Evolutionary conservation across 2,329 filamentous ascomycete species (phyloP).

Genomic region (Trichoderma guizhouense): DNA sequence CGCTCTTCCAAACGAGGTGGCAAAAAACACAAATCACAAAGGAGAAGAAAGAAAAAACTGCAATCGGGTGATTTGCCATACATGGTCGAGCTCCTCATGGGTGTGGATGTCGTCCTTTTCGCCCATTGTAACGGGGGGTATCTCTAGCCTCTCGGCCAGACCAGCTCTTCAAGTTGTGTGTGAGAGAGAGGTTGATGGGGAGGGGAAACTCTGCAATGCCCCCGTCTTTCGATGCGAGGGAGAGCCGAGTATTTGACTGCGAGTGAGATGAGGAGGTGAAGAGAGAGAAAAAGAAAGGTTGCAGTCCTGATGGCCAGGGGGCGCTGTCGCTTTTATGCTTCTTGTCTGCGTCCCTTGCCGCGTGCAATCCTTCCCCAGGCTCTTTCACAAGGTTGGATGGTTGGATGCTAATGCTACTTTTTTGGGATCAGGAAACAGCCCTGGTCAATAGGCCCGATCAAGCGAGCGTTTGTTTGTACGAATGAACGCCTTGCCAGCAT

Average conservation of each 20-base stretch:
- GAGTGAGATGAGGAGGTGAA: neutral
- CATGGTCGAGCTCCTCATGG: slow-evolving; percentile 11
- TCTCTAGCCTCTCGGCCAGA: slow-evolving; percentile 3
- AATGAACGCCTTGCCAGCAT: neutral
- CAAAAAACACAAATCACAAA: neutral
- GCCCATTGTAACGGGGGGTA: slow-evolving; percentile 1
- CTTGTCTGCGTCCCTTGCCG: neutral
- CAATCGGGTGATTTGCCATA: neutral
- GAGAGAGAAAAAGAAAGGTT: neutral
- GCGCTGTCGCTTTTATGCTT: slow-evolving; percentile 5
- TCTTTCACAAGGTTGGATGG: neutral
- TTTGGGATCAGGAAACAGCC: neutral
- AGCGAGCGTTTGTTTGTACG: neutral
- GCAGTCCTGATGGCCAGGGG: neutral
- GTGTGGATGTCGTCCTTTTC: slow-evolving; percentile 4
- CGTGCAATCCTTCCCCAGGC: slow-evolving; percentile 4
- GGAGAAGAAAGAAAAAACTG: neutral
- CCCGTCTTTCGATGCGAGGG: neutral
- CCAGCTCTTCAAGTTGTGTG: neutral
- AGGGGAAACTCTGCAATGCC: neutral
- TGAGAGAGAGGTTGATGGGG: neutral
- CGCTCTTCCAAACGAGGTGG: neutral
- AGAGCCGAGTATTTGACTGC: neutral
- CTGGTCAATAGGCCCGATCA: slow-evolving; percentile 11
- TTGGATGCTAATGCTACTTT: neutral